Base-by-base conservation (phyloP, 2,329 filamentous ascomycete species). In the Aplosporella prunicola region DNA sequence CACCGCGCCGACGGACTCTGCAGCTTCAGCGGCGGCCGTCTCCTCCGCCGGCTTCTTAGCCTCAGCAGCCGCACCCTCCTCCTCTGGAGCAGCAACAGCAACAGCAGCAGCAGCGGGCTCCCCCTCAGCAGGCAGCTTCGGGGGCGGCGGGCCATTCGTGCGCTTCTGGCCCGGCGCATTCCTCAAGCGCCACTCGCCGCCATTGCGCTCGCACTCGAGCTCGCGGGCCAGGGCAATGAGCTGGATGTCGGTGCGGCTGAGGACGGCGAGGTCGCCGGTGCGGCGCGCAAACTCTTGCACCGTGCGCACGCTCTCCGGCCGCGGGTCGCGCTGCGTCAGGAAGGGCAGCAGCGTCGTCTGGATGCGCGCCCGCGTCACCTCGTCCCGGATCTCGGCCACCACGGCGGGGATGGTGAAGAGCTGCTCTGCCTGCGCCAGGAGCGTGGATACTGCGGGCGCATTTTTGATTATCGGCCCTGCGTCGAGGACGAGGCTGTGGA, bases 391-490 rank as follows among this genome's bases (percentile, higher is more conserved):
- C 66, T 98, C 91, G 35, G 78, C 72, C 20, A 96, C 69, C 39
- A 98, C 86, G 6, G 82, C 79, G 1, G 88, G 87, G 0, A 89
- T 82, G 1, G 87, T 95, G 52, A 50, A 59, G 9, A 40, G 26
- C 42, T 72, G 67, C 51, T 91, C 80, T 32, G 86, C 79, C 56
- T 85, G 78, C 24, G 75, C 72, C 35, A 94, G 68, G 9, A 98
- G 76, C 0, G 82, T 85, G 30, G 85, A 93, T 16, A 91, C 76
- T 9, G 84, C 69, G 9, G 89, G 86, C 46, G 91, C 81, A 63
- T 95, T 95, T 57, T 89, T 89, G 59, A 98, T 88, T 43, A 98
- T 78, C 6, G 89, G 87, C 17, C 88, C 89, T 3, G 91, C 82
- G 56, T 98, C 91, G 47, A 98, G 72, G 18, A 96, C 74, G 35